Evolutionary conservation across 1,284 basidiomycete species (phyloP), one percentile per base, ranked within the genome.

Genomic region (Fomitopsis schrenkii): DNA sequence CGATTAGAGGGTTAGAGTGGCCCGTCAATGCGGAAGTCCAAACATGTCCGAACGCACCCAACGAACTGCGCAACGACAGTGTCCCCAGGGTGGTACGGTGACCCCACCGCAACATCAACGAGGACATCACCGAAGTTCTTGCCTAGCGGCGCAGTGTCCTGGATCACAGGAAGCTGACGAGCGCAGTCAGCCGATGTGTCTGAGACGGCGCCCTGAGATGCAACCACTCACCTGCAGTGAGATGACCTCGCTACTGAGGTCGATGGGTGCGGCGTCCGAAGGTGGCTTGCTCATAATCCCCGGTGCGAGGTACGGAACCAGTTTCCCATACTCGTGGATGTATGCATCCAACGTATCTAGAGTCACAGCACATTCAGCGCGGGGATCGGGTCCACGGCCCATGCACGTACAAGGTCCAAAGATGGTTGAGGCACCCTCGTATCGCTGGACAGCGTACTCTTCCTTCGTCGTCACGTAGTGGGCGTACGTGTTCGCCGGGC

Each of bases 401-500:
- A 12, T 19, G 36, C 19, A 79, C 85, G 68, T 63, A 90, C 91
- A 83, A 62, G 82, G 86, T 35, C 92, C 92, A 71, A 86, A 94
- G 45, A 94, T 80, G 9, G 91, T 94, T 45, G 89, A 91, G 0
- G 90, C 88, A 40, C 91, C 92, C 74, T 94, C 92, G 67, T 93
- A 93, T 55, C 92, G 80, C 74, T 94, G 91, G 3, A 90, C 77
- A 15, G 78, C 74, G 72, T 92, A 93, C 71, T 93, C 91, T 71
- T 93, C 90, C 6, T 78, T 77, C 19, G 91, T 93, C 1, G 88
- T 77, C 58, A 93, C 79, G 70, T 93, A 93, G 73, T 92, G 90
- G 0, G 77, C 83, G 68, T 93, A 94, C 10, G 90, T 90, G 65
- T 93, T 93, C 0, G 90, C 90, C 17, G 92, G 92, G 6, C 91